Conservation (phyloP, 306 rosid species). For the Pueraria montana region DNA sequence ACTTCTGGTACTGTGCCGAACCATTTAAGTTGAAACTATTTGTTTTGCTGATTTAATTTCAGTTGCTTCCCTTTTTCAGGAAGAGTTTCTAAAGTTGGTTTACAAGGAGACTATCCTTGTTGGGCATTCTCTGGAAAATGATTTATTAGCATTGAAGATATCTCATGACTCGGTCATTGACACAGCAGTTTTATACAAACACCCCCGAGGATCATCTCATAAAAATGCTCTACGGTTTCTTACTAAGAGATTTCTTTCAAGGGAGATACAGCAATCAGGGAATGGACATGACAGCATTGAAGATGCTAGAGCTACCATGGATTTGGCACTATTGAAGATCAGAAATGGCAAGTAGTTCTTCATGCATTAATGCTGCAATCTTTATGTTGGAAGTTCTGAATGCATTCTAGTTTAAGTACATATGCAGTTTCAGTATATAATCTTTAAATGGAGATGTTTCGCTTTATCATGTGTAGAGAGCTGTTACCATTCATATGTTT, state of each 20-base stretch:
- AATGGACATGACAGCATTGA: conserved; percentile 95
- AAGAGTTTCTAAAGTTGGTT: conserved; percentile 80
- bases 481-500: not conserved
- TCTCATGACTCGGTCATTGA: conserved; percentile 81
- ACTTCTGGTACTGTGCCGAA: conserved; percentile 26
- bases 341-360: conserved; percentile 67
- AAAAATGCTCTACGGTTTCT: conserved; percentile 90
- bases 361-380: conserved; percentile 33
- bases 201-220: conserved; percentile 75
- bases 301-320: conserved; percentile 95
- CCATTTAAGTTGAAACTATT: conserved; percentile 46
- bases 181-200: conserved; percentile 85
- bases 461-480: not conserved
- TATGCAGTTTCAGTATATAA: conserved; percentile 8
- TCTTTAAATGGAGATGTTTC: conserved; percentile 12
- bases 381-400: conserved; percentile 28
- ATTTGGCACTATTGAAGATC: conserved; percentile 86
- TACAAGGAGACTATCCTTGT: conserved; percentile 83
- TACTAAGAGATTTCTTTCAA: conserved; percentile 76
- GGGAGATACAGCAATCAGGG: conserved; percentile 90
- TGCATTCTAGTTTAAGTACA: not conserved
- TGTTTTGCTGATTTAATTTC: conserved; percentile 51
- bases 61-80: conserved; percentile 66
- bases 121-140: conserved; percentile 97
- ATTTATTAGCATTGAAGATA: conserved; percentile 86